Evolutionary conservation across 345 rosid species (phyloP).

Genomic region (Reutealis trisperma): DNA sequence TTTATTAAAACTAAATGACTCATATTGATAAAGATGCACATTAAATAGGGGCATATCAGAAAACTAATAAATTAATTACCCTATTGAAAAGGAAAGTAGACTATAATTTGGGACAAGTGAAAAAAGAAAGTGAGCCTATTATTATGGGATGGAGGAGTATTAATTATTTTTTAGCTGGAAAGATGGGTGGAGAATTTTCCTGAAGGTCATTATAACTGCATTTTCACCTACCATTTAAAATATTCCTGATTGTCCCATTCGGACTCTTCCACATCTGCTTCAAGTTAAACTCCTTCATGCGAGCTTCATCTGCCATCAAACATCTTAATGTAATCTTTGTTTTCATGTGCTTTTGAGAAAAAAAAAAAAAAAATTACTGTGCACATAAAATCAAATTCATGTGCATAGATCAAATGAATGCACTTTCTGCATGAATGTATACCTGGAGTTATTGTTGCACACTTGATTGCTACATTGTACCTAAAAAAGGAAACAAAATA

Average conservation of each 20-base stretch:
- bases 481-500: background rate
- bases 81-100: too few species aligned
- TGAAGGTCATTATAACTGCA: background rate
- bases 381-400: background rate
- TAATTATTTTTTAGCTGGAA: background rate
- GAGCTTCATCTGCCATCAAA: slow-evolving; percentile 75
- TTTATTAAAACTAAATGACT: too few species aligned
- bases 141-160: too few species aligned
- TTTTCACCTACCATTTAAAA: slow-evolving; percentile 70
- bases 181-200: too few species aligned
- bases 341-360: background rate
- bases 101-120: too few species aligned
- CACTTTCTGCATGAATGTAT: background rate
- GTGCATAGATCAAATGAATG: background rate
- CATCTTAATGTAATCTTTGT: slow-evolving; percentile 14
- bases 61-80: too few species aligned
- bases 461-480: slow-evolving; percentile 29
- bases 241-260: slow-evolving; percentile 94
- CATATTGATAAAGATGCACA: too few species aligned
- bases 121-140: too few species aligned
- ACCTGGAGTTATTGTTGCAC: slow-evolving; percentile 29
- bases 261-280: slow-evolving; percentile 99
- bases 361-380: background rate
- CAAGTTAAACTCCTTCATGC: slow-evolving; percentile 79
- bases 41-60: too few species aligned